phyloP scores from a whole-genome alignment of 169 alveolate species.

The Plasmodium berghei region DNA sequence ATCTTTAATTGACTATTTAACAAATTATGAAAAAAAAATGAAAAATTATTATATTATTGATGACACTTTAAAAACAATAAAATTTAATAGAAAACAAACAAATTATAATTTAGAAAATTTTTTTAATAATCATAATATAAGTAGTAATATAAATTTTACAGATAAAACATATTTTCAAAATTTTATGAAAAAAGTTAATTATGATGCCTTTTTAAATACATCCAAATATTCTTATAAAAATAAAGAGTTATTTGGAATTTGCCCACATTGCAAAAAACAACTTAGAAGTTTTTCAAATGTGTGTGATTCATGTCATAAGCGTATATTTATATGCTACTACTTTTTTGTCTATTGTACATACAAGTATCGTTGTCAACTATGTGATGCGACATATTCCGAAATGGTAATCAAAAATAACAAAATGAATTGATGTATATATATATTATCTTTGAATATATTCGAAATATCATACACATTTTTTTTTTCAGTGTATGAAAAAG shows the following conservation, averaged over 20 bases:
- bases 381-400: constrained; percentile 76
- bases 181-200: constrained; percentile 32
- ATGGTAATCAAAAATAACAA: background rate
- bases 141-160: background rate
- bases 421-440: background rate
- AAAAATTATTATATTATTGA: constrained; percentile 50
- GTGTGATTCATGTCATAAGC: constrained; percentile 43
- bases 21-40: constrained; percentile 42
- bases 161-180: background rate
- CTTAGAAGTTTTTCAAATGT: constrained; percentile 25
- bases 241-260: constrained; percentile 42
- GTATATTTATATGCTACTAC: constrained; percentile 47
- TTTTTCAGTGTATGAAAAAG: constrained; percentile 40
- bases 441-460: background rate
- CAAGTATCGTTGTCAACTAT: constrained; percentile 64
- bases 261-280: constrained; percentile 58
- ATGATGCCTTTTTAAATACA: constrained; percentile 36
- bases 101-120: constrained; percentile 35
- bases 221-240: constrained; percentile 40
- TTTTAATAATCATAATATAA: background rate
- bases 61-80: constrained; percentile 40
- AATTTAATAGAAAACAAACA: constrained; percentile 48
- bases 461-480: background rate
- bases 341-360: constrained; percentile 50
- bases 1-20: constrained; percentile 10